phyloP scores from a whole-genome alignment of 495 filamentous ascomycete species.

The Aspergillus sparsus region DNA sequence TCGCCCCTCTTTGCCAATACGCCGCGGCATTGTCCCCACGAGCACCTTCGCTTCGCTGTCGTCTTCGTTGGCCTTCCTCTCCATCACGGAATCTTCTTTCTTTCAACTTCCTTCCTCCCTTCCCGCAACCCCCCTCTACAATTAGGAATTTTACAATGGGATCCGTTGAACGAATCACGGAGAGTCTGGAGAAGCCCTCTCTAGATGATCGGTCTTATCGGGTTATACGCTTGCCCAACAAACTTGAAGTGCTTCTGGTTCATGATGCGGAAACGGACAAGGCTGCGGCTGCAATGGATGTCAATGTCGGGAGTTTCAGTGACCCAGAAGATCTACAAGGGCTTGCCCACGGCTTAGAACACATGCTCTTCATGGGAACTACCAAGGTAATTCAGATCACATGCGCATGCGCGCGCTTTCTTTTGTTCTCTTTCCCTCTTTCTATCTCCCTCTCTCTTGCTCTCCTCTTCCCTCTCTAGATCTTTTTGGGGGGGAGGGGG shows the following conservation, averaged over 20 bases:
- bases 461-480: too few species aligned
- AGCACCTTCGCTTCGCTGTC: slow-evolving; percentile 16
- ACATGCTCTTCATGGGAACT: slow-evolving; percentile 98
- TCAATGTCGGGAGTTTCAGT: slow-evolving; percentile 94
- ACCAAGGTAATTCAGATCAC: slow-evolving; percentile 66
- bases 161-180: slow-evolving; percentile 69
- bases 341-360: slow-evolving; percentile 86
- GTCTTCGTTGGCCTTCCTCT: slow-evolving; percentile 12
- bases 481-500: too few species aligned
- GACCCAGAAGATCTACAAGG: slow-evolving; percentile 91
- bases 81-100: slow-evolving; percentile 6
- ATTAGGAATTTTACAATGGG: slow-evolving; percentile 34
- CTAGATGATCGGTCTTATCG: slow-evolving; percentile 88
- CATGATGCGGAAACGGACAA: slow-evolving; percentile 97
- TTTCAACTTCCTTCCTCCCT: slow-evolving; percentile 18
- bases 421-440: neutral
- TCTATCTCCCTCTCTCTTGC: neutral
- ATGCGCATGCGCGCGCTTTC: neutral
- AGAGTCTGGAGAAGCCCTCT: slow-evolving; percentile 80
- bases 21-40: slow-evolving; percentile 16
- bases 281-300: slow-evolving; percentile 90
- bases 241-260: slow-evolving; percentile 91
- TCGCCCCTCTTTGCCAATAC: slow-evolving; percentile 25
- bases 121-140: slow-evolving; percentile 25
- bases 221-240: slow-evolving; percentile 80